Conservation (phyloP, 306 rosid genomes). For the Quercus suber region DNA sequence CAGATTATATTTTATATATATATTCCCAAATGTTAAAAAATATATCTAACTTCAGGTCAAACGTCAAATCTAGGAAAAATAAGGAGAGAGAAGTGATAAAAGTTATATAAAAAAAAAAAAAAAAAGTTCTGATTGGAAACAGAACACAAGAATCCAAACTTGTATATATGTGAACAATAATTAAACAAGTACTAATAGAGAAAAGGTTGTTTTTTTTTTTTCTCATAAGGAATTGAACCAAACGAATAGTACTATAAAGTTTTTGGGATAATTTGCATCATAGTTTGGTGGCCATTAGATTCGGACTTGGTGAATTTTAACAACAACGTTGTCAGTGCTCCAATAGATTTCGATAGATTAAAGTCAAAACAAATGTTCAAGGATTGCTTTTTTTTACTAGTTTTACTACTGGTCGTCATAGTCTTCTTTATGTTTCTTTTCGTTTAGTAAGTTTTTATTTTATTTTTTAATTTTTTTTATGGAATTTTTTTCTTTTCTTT, state of each 20-base stretch:
- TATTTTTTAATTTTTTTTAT: too few relatives aligned
- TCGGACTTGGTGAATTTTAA: slow-evolving; percentile 11
- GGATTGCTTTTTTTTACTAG: background rate
- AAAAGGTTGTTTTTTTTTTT: background rate
- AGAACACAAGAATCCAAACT: slow-evolving; percentile 11
- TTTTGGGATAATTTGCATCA: background rate
- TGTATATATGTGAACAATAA: background rate
- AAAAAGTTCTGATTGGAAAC: slow-evolving; percentile 28
- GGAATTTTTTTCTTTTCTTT: background rate
- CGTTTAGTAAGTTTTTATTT: background rate
- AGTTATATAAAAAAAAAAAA: slow-evolving; percentile 8
- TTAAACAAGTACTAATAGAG: background rate
- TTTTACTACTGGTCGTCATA: background rate
- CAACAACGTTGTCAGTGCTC: slow-evolving; percentile 12
- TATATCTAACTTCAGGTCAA: slow-evolving; percentile 29
- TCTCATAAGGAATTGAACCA: background rate
- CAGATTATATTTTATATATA: background rate
- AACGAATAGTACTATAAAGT: slow-evolving; percentile 7
- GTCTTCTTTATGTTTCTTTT: background rate
- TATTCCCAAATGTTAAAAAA: slow-evolving; percentile 16
- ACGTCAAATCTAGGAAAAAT: slow-evolving; percentile 20
- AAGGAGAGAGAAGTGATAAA: background rate
- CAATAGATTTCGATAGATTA: background rate
- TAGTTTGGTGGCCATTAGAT: slow-evolving; percentile 15
- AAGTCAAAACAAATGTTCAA: slow-evolving; percentile 2